Evolutionary conservation across 208 protist species (phyloP).

Genomic region (Leishmania braziliensis): DNA sequence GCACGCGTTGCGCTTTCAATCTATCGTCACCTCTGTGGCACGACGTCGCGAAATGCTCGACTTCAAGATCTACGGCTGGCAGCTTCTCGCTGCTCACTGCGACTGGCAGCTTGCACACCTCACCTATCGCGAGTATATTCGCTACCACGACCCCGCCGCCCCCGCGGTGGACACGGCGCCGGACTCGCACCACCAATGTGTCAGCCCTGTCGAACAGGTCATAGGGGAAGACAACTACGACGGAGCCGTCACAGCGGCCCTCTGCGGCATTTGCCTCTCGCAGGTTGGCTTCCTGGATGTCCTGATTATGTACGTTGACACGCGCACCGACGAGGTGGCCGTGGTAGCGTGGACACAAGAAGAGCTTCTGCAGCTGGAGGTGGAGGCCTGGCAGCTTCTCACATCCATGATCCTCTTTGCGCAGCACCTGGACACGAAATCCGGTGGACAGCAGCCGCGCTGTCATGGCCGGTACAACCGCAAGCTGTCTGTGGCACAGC

Average conservation of each 20-base stretch:
- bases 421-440: slow-evolving; percentile 24
- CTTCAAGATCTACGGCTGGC: slow-evolving; percentile 82
- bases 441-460: slow-evolving; percentile 13
- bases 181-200: slow-evolving; percentile 2
- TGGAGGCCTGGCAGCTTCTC: slow-evolving; percentile 71
- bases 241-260: slow-evolving; percentile 23
- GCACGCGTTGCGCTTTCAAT: slow-evolving; percentile 53
- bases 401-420: slow-evolving; percentile 57
- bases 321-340: slow-evolving; percentile 41
- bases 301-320: slow-evolving; percentile 70
- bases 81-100: slow-evolving; percentile 66
- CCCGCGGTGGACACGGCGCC: background rate
- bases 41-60: slow-evolving; percentile 36
- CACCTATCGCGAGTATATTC: slow-evolving; percentile 24
- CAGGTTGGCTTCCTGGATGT: slow-evolving; percentile 67
- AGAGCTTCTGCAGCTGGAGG: slow-evolving; percentile 67
- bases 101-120: slow-evolving; percentile 66
- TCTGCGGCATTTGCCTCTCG: slow-evolving; percentile 45
- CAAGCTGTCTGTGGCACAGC: background rate
- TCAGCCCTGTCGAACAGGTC: background rate
- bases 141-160: slow-evolving; percentile 6
- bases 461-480: slow-evolving; percentile 4
- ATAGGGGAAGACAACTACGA: background rate
- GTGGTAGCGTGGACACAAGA: slow-evolving; percentile 73
- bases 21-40: slow-evolving; percentile 56